Evolutionary conservation across 2,329 filamentous ascomycete species (phyloP).

Genomic region (Colletotrichum viniferum): DNA sequence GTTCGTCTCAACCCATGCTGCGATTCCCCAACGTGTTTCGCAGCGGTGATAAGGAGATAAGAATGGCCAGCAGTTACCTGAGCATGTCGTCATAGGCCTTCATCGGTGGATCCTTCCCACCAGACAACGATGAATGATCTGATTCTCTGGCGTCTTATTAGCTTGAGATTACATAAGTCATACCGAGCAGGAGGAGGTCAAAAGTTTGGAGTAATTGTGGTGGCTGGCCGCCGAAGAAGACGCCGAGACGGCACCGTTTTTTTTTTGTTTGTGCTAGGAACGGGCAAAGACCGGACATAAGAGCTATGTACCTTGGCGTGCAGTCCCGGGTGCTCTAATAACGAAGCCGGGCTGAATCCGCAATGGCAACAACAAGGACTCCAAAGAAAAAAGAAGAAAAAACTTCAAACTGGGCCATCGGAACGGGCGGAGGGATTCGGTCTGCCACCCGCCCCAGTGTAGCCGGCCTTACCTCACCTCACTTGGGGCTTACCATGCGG

Average conservation of each 20-base stretch:
- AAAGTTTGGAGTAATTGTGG: background rate
- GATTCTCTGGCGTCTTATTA: background rate
- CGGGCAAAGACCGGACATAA: background rate
- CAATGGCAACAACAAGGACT: background rate
- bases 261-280: background rate
- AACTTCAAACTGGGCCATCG: background rate
- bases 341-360: background rate
- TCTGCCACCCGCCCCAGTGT: background rate
- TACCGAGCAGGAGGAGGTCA: background rate
- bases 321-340: background rate
- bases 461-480: background rate
- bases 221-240: background rate
- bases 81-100: constrained; percentile 2
- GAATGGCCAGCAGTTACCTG: background rate
- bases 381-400: background rate
- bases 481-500: background rate
- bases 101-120: background rate
- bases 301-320: background rate
- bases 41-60: background rate
- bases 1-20: background rate
- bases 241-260: background rate
- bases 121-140: background rate
- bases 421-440: constrained; percentile 9
- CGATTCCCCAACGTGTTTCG: background rate
- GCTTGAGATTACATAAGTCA: background rate